phyloP scores from a whole-genome alignment of 1,139 yeast genomes.

The Taphrina flavorubra region DNA sequence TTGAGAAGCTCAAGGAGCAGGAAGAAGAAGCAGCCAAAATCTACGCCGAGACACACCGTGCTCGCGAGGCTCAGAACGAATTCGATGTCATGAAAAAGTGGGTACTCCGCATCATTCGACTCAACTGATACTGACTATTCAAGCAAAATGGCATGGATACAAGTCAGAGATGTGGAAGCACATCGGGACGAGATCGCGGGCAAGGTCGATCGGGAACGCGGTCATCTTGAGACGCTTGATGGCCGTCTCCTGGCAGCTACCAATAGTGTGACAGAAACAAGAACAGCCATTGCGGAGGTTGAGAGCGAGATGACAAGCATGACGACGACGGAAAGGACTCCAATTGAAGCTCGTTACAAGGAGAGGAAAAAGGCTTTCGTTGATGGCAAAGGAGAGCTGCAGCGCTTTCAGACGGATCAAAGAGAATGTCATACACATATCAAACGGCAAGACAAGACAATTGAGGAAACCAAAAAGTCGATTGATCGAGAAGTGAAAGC shows the following conservation, averaged over 20 bases:
- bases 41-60: slow-evolving; percentile 52
- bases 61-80: slow-evolving; percentile 45
- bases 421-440: slow-evolving; percentile 30
- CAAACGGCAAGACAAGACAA: slow-evolving; percentile 21
- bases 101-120: slow-evolving; percentile 28
- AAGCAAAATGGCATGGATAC: slow-evolving; percentile 42
- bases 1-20: slow-evolving; percentile 29
- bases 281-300: slow-evolving; percentile 17
- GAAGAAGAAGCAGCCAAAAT: slow-evolving; percentile 49
- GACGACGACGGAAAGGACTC: slow-evolving; percentile 11
- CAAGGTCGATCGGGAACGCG: slow-evolving; percentile 7
- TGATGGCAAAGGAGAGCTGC: slow-evolving; percentile 26
- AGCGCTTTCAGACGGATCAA: slow-evolving; percentile 15
- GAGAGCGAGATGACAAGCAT: slow-evolving; percentile 6
- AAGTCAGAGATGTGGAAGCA: slow-evolving; percentile 56
- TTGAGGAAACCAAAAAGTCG: slow-evolving; percentile 13
- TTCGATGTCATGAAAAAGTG: slow-evolving; percentile 37
- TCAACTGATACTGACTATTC: slow-evolving; percentile 26
- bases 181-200: slow-evolving; percentile 8
- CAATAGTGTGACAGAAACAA: neutral
- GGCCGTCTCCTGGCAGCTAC: neutral
- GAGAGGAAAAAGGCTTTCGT: neutral
- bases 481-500: slow-evolving; percentile 22
- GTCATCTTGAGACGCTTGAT: slow-evolving; percentile 18
- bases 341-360: slow-evolving; percentile 10